phyloP scores from a whole-genome alignment of 805 yeast genomes.

The Metahyphopichia silvanorum region DNA sequence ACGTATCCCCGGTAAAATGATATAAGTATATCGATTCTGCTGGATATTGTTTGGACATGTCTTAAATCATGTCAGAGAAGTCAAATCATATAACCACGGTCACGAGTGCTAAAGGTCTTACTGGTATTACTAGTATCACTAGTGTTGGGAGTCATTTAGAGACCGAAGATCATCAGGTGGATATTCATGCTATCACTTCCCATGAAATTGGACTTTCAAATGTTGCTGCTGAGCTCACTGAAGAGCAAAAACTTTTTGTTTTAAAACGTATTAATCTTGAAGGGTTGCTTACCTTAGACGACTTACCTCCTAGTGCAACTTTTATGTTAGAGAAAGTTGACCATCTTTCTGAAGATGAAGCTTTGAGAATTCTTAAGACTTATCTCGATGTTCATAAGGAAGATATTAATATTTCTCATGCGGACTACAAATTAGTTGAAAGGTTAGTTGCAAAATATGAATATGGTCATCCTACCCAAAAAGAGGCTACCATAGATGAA shows the following conservation, averaged over 20 bases:
- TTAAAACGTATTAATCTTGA: slow-evolving; percentile 25
- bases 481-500: neutral
- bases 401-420: slow-evolving; percentile 32
- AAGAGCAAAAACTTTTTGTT: slow-evolving; percentile 23
- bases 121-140: slow-evolving; percentile 4
- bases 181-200: slow-evolving; percentile 17
- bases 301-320: slow-evolving; percentile 24
- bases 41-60: no score
- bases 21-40: no score
- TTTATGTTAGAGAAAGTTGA: slow-evolving; percentile 19
- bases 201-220: slow-evolving; percentile 20
- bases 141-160: slow-evolving; percentile 7
- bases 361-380: slow-evolving; percentile 24
- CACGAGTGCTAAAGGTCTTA: no score
- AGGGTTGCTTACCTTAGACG: slow-evolving; percentile 22
- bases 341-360: slow-evolving; percentile 14
- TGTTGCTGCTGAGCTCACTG: slow-evolving; percentile 20
- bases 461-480: neutral
- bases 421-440: slow-evolving; percentile 23
- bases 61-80: no score
- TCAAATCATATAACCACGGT: no score
- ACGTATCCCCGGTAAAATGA: no score
- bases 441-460: neutral
- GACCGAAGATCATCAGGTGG: slow-evolving; percentile 10
- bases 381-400: slow-evolving; percentile 23